These are phyloP conservation scores for Pyronema domesticum DNA, from an alignment of 495 filamentous ascomycete genomes.

Conservation along the genomic window DNA sequence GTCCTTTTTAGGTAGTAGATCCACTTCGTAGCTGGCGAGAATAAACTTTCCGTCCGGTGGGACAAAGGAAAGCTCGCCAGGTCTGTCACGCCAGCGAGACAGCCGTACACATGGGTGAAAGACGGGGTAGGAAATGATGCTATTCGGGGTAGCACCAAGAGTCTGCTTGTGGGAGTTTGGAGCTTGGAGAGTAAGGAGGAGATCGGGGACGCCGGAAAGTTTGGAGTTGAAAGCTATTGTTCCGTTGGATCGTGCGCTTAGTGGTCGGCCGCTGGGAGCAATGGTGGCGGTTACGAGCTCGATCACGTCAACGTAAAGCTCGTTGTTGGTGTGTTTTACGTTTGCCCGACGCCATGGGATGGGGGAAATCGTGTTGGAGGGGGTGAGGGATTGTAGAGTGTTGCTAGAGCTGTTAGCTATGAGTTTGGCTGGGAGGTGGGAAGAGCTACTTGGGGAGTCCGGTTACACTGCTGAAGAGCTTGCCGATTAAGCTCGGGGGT, in stretches of 20 bases:
- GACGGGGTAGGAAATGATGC: conserved; percentile 68
- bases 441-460: conserved; percentile 37
- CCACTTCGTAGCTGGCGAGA: conserved; percentile 83
- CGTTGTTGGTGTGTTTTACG: conserved; percentile 89
- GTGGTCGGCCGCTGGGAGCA: conserved; percentile 70
- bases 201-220: conserved; percentile 82
- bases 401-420: not conserved
- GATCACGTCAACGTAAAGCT: conserved; percentile 90
- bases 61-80: conserved; percentile 83
- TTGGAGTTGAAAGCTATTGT: conserved; percentile 91
- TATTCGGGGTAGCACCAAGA: conserved; percentile 31
- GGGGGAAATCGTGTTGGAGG: conserved; percentile 33
- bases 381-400: conserved; percentile 9
- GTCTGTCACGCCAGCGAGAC: conserved; percentile 64
- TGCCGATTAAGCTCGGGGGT: conserved; percentile 74
- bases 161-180: conserved; percentile 34
- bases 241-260: conserved; percentile 75
- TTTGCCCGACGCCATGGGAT: conserved; percentile 82
- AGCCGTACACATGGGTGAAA: conserved; percentile 93
- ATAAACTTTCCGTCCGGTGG: conserved; percentile 93
- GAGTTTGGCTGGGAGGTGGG: not conserved
- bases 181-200: conserved; percentile 49
- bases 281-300: conserved; percentile 75
- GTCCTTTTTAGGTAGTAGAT: conserved; percentile 48
- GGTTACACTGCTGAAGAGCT: conserved; percentile 69